A percentile compares a stretch with the other conserved stretches of the same genome.
These are phyloP conservation scores for Vigna trinervia DNA, from an alignment of 306 rosid genomes.

Conservation along the genomic window DNA sequence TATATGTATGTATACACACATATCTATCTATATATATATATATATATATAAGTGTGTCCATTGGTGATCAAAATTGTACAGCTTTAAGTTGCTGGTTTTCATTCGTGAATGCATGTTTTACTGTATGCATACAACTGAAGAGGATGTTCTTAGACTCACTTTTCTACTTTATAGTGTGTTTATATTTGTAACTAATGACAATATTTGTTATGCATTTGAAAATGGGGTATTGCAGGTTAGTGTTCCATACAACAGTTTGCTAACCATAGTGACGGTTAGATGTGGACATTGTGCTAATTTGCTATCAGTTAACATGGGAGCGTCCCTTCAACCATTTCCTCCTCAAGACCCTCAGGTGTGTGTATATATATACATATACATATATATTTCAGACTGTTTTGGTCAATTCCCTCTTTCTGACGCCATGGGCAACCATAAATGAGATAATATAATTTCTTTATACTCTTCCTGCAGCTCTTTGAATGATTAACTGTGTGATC, in stretches of 20 bases:
- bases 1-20: no score
- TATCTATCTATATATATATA: no score
- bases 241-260: conserved; percentile 82
- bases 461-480: not conserved
- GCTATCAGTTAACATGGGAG: conserved; percentile 79
- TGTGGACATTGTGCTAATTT: conserved; percentile 96
- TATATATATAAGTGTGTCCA: not conserved
- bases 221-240: conserved; percentile 73
- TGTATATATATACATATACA: not conserved
- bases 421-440: conserved; percentile 24
- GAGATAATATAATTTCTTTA: not conserved
- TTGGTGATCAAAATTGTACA: not conserved
- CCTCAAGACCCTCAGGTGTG: conserved; percentile 61
- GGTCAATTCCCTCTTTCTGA: conserved; percentile 14
- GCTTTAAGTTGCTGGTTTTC: not conserved
- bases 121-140: not conserved
- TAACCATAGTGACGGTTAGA: conserved; percentile 84
- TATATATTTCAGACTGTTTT: conserved; percentile 2
- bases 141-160: not conserved
- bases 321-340: conserved; percentile 69
- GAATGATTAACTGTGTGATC: not conserved
- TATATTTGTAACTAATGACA: not conserved
- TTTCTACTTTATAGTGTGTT: not conserved
- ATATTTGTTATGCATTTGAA: conserved; percentile 12
- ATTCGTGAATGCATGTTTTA: not conserved